These are phyloP conservation scores for Cichorium intybus DNA, from an alignment of 140 eudicot species.

Conservation along the genomic window DNA sequence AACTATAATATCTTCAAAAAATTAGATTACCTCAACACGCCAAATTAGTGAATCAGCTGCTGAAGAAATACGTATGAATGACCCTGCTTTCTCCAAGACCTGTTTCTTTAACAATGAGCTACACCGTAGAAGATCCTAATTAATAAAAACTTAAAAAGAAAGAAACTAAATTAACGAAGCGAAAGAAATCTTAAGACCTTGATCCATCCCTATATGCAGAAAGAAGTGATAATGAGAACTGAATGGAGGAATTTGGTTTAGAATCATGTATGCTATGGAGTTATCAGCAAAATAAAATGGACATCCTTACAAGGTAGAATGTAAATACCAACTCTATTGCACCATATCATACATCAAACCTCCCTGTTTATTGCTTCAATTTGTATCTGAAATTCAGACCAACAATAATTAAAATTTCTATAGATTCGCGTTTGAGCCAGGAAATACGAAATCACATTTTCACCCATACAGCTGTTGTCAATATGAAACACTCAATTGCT, in stretches of 20 bases:
- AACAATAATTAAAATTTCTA: background rate
- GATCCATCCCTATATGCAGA: too few species aligned
- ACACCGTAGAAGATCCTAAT: too few species aligned
- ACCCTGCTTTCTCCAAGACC: too few species aligned
- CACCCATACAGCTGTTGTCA: slow-evolving; percentile 2
- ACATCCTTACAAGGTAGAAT: background rate
- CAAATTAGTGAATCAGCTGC: too few species aligned
- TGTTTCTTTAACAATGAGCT: too few species aligned
- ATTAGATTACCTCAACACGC: too few species aligned
- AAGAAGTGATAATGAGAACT: background rate
- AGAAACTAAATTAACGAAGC: too few species aligned
- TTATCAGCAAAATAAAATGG: background rate
- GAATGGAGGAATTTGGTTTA: background rate
- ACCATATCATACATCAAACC: slow-evolving; percentile 8
- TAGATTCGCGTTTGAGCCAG: background rate
- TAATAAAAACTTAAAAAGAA: too few species aligned
- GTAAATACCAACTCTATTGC: too few species aligned
- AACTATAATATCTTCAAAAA: too few species aligned
- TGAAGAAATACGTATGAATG: too few species aligned
- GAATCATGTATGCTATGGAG: background rate
- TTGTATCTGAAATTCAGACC: background rate
- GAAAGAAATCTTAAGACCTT: too few species aligned
- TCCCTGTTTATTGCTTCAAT: slow-evolving; percentile 3
- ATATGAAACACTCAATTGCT: background rate
- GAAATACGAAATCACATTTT: slow-evolving; percentile 3